Conservation (phyloP, 768 basidiomycete species). For the Auriculariales sp. region DNA sequence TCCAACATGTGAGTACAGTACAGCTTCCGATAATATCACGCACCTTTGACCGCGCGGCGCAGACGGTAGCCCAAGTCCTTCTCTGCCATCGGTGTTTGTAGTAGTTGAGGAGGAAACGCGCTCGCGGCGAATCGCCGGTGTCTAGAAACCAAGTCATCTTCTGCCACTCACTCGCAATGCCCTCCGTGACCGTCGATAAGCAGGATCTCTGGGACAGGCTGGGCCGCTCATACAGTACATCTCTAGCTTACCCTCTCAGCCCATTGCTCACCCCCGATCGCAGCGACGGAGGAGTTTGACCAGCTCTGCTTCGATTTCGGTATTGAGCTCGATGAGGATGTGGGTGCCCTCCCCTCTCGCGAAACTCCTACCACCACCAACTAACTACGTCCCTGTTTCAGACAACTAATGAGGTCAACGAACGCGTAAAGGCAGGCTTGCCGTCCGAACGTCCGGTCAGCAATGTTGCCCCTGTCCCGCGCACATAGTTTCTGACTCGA, state of each 20-base stretch:
- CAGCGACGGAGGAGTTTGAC: constrained; percentile 92
- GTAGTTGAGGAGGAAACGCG: constrained; percentile 13
- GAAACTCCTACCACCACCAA: constrained; percentile 3
- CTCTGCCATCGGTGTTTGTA: constrained; percentile 50
- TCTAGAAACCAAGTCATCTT: not conserved
- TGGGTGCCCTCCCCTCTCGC: constrained; percentile 23
- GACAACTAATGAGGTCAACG: constrained; percentile 84
- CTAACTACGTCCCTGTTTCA: no score
- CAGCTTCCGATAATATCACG: constrained; percentile 7
- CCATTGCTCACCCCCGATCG: constrained; percentile 10
- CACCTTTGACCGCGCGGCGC: constrained; percentile 70
- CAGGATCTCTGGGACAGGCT: constrained; percentile 84
- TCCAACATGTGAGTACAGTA: constrained; percentile 5
- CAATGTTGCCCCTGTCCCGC: constrained; percentile 7
- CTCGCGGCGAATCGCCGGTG: not conserved
- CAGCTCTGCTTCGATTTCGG: constrained; percentile 94
- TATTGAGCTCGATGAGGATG: constrained; percentile 94
- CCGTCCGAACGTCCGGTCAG: constrained; percentile 73
- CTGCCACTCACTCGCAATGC: constrained; percentile 35
- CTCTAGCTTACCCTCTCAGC: constrained; percentile 3
- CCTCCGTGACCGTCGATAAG: constrained; percentile 92
- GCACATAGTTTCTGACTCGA: constrained; percentile 7
- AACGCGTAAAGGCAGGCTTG: constrained; percentile 65
- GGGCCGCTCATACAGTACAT: constrained; percentile 66
- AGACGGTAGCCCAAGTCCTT: constrained; percentile 64